phyloP scores from a whole-genome alignment of 2,329 filamentous ascomycete species.

The Penicillium sp. region DNA sequence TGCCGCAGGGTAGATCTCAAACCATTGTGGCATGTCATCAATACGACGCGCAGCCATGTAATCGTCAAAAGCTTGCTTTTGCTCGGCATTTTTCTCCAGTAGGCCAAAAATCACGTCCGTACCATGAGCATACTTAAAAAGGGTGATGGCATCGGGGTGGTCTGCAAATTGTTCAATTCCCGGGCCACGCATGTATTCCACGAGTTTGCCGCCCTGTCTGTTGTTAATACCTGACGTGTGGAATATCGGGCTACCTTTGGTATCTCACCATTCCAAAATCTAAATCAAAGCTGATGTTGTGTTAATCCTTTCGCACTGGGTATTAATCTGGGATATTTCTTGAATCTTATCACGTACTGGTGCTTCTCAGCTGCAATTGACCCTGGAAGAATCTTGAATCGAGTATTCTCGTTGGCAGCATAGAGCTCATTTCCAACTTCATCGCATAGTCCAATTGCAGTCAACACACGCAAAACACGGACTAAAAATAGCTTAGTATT shows the following conservation, averaged over 20 bases:
- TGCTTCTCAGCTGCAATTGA: slow-evolving; percentile 22
- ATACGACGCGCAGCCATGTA: slow-evolving; percentile 22
- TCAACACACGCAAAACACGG: slow-evolving; percentile 24
- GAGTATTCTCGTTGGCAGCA: slow-evolving; percentile 21
- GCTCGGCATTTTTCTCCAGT: slow-evolving; percentile 19
- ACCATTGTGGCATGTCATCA: slow-evolving; percentile 20
- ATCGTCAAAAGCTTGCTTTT: slow-evolving; percentile 25
- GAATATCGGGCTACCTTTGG: neutral
- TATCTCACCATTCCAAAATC: slow-evolving; percentile 13
- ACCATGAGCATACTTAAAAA: slow-evolving; percentile 21
- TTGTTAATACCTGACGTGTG: neutral
- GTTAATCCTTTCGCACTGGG: too few species aligned
- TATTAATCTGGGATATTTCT: neutral
- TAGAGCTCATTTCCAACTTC: slow-evolving; percentile 23
- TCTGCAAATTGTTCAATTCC: slow-evolving; percentile 18
- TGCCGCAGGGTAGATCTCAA: slow-evolving; percentile 21
- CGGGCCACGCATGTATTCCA: slow-evolving; percentile 24
- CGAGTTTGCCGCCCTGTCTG: slow-evolving; percentile 11
- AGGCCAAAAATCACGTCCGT: slow-evolving; percentile 22
- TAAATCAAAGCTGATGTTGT: slow-evolving; percentile 4
- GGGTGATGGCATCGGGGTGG: slow-evolving; percentile 9
- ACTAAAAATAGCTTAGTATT: neutral
- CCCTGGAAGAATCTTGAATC: slow-evolving; percentile 20
- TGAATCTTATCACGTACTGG: slow-evolving; percentile 13
- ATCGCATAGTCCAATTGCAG: slow-evolving; percentile 18